Percentiles rank a stretch among this genome's conserved stretches.
phyloP scores from a whole-genome alignment of 495 filamentous ascomycete species.

The Cudoniella acicularis region DNA sequence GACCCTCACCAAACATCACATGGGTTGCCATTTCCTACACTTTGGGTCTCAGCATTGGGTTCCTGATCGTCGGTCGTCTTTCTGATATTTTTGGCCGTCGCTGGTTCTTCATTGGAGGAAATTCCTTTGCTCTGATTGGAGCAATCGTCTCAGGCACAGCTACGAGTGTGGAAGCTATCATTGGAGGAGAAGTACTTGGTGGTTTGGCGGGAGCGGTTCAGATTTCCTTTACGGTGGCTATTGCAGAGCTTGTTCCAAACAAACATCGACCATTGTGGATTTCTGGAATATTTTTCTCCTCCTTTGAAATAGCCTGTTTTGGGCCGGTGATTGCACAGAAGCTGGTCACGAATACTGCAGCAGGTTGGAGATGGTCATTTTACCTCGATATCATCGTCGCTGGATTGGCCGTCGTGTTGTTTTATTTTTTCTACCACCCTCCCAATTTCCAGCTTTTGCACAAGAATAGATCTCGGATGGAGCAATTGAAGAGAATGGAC shows the following conservation, averaged over 20 bases:
- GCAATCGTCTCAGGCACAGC: slow-evolving; percentile 33
- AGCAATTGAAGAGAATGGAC: slow-evolving; percentile 29
- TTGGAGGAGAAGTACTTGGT: slow-evolving; percentile 24
- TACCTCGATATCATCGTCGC: slow-evolving; percentile 30
- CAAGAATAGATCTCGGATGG: slow-evolving; percentile 13
- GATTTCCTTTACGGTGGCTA: slow-evolving; percentile 29
- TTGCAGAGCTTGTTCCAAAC: slow-evolving; percentile 24
- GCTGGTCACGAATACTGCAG: slow-evolving; percentile 29
- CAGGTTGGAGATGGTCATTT: slow-evolving; percentile 22
- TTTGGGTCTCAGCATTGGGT: slow-evolving; percentile 23
- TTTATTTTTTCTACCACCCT: slow-evolving; percentile 30
- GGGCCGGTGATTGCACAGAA: slow-evolving; percentile 33
- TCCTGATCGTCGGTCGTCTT: slow-evolving; percentile 26
- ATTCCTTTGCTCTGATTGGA: slow-evolving; percentile 23
- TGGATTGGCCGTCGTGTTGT: slow-evolving; percentile 19
- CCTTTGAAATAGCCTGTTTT: slow-evolving; percentile 33
- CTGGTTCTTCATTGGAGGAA: slow-evolving; percentile 23
- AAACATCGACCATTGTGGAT: slow-evolving; percentile 25
- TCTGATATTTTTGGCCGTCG: slow-evolving; percentile 33
- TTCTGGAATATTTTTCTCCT: slow-evolving; percentile 22
- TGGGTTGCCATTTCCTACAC: slow-evolving; percentile 35
- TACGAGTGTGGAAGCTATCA: slow-evolving; percentile 31
- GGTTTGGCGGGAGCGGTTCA: slow-evolving; percentile 38
- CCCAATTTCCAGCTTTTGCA: slow-evolving; percentile 28
- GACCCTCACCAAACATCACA: slow-evolving; percentile 35